Conservation (phyloP, 2,329 filamentous ascomycete genomes). For the Penicillium brasilianum region DNA sequence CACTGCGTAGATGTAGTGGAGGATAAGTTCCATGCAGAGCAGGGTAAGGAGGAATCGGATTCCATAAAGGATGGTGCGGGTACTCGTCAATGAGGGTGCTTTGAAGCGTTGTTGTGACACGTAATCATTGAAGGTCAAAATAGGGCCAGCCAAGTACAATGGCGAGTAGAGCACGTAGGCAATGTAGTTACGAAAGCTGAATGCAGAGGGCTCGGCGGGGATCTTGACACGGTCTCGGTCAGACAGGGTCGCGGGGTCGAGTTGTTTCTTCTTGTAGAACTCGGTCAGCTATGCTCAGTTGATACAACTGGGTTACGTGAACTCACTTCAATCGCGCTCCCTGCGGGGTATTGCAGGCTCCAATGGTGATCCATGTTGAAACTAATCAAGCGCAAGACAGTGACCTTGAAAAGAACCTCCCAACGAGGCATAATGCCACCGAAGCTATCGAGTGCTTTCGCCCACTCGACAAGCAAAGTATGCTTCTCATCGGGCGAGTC, state of each 20-base stretch:
- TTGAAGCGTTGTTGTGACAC: constrained; percentile 81
- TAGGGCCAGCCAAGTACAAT: constrained; percentile 89
- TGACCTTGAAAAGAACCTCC: constrained; percentile 98
- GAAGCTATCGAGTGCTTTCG: constrained; percentile 74
- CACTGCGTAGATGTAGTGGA: constrained; percentile 91
- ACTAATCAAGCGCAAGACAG: constrained; percentile 87
- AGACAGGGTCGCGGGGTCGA: constrained; percentile 83
- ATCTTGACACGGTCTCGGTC: constrained; percentile 84
- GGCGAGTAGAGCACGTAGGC: constrained; percentile 91
- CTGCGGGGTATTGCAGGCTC: constrained; percentile 70
- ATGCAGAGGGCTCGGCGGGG: constrained; percentile 73
- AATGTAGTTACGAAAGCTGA: constrained; percentile 80
- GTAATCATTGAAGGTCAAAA: constrained; percentile 98
- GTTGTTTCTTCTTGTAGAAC: constrained; percentile 90
- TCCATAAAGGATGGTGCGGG: constrained; percentile 78
- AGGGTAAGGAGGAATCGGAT: constrained; percentile 80
- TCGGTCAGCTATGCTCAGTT: constrained; percentile 30
- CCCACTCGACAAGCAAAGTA: constrained; percentile 63
- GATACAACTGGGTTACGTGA: not conserved
- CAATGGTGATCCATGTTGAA: constrained; percentile 98
- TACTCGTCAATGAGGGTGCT: constrained; percentile 69
- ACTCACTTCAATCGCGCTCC: constrained; percentile 80
- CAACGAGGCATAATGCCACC: constrained; percentile 86
- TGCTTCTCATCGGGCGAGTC: constrained; percentile 46
- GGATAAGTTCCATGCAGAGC: constrained; percentile 85